These are phyloP conservation scores for Pythium volutum DNA, from an alignment of 352 stramenopile species.

Conservation along the genomic window DNA sequence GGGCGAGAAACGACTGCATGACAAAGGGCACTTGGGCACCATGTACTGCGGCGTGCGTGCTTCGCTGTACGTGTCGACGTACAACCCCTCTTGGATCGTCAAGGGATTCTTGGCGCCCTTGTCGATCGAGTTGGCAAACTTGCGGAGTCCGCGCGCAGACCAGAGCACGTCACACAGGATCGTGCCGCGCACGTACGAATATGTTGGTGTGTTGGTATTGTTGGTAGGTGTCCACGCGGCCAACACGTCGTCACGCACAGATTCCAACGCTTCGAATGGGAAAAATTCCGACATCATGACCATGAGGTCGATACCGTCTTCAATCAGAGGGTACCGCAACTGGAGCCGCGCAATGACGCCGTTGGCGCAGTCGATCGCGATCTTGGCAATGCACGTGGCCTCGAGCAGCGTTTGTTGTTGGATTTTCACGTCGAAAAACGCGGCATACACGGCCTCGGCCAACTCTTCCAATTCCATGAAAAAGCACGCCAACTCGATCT, in stretches of 20 bases:
- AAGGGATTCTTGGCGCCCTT: background rate
- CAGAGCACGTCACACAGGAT: slow-evolving; percentile 1
- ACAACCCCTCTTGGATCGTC: background rate
- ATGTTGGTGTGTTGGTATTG: background rate
- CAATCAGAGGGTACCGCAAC: slow-evolving; percentile 19
- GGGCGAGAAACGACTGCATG: slow-evolving; percentile 6
- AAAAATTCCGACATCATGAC: slow-evolving; percentile 9
- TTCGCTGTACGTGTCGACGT: slow-evolving; percentile 9
- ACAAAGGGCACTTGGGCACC: background rate
- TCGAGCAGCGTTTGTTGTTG: slow-evolving; percentile 34
- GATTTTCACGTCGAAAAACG: slow-evolving; percentile 32
- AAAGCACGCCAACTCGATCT: slow-evolving; percentile 26
- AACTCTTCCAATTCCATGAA: slow-evolving; percentile 31
- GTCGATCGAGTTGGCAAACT: slow-evolving; percentile 4
- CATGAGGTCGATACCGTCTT: slow-evolving; percentile 2
- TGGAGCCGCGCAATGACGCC: slow-evolving; percentile 25
- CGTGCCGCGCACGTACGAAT: slow-evolving; percentile 3
- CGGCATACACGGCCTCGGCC: slow-evolving; percentile 19
- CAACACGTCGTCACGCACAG: background rate
- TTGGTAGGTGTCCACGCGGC: background rate
- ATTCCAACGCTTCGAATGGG: background rate
- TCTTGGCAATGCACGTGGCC: slow-evolving; percentile 29
- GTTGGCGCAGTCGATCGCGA: slow-evolving; percentile 28
- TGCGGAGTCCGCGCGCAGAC: background rate
- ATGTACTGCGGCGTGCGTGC: slow-evolving; percentile 6